phyloP scores from a whole-genome alignment of 108 stramenopile genomes.

The Nitzschia sp. region DNA sequence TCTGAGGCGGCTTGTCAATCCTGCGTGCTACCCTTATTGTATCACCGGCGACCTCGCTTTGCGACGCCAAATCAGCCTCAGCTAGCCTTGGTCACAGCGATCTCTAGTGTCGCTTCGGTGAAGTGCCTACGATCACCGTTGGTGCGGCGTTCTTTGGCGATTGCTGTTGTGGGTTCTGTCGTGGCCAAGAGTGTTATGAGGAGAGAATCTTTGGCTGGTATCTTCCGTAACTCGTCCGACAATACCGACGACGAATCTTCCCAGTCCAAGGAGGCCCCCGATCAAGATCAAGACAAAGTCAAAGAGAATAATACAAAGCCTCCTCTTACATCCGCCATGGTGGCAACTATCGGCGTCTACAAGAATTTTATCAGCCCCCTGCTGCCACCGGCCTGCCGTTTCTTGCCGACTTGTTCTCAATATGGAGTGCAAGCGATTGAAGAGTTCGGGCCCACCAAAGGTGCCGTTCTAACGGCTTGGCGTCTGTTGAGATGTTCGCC shows the following conservation, averaged over 20 bases:
- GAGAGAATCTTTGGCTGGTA: not conserved
- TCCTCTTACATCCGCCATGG: constrained; percentile 54
- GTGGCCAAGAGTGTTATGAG: not conserved
- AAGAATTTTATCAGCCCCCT: constrained; percentile 82
- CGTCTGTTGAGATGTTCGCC: constrained; percentile 80
- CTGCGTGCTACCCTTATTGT: not conserved
- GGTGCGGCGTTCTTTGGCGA: not conserved
- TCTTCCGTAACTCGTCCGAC: not conserved
- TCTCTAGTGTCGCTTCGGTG: not conserved
- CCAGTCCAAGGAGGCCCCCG: too few relatives aligned
- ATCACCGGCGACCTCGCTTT: not conserved
- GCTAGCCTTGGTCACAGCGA: not conserved
- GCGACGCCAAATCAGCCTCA: not conserved
- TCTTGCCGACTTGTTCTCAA: constrained; percentile 86
- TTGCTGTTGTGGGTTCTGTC: not conserved
- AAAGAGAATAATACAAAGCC: constrained; percentile 11
- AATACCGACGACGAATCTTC: too few relatives aligned
- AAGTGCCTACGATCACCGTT: not conserved
- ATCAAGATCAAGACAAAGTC: not conserved
- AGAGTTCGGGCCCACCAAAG: constrained; percentile 76
- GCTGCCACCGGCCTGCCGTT: constrained; percentile 87
- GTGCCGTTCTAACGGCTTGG: constrained; percentile 79
- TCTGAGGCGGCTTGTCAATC: not conserved
- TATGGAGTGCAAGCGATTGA: constrained; percentile 85
- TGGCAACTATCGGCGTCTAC: constrained; percentile 78